A percentile compares a stretch with the other conserved stretches of the same genome.
Conservation (phyloP, 2,329 filamentous ascomycete species). For the Clarireedia sp. region DNA sequence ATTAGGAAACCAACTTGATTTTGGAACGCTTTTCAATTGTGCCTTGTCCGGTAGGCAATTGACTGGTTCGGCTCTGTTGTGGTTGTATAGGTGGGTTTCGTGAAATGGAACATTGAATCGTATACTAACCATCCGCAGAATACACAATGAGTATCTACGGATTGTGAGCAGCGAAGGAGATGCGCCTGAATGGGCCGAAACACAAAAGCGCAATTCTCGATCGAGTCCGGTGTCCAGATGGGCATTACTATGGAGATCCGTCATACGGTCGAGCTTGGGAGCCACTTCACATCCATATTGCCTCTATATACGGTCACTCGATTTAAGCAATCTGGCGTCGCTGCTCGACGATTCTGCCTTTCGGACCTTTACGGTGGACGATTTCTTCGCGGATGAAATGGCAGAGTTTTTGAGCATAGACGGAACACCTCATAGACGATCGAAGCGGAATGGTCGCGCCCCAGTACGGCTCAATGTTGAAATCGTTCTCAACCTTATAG, state of each 20-base stretch:
- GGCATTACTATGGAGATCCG: conserved; percentile 59
- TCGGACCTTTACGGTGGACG: conserved; percentile 23
- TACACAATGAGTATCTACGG: conserved; percentile 38
- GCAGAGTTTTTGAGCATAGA: conserved; percentile 24
- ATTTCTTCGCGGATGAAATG: conserved; percentile 37
- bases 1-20: conserved; percentile 47
- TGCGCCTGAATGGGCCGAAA: conserved; percentile 10
- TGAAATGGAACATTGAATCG: neutral
- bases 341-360: conserved; percentile 46
- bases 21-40: conserved; percentile 52
- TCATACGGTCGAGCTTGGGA: conserved; percentile 57
- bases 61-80: conserved; percentile 50
- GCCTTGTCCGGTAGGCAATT: conserved; percentile 47
- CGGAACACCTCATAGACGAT: conserved; percentile 26
- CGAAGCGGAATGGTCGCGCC: conserved; percentile 14
- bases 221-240: conserved; percentile 36
- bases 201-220: conserved; percentile 3
- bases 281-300: conserved; percentile 61
- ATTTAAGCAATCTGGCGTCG: conserved; percentile 52
- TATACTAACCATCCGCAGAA: conserved; percentile 31
- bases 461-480: conserved; percentile 30
- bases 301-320: conserved; percentile 55
- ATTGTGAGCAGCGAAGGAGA: conserved; percentile 38
- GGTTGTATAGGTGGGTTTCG: conserved; percentile 51
- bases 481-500: conserved; percentile 40